These are phyloP conservation scores for Xylariaceae sp. DNA, from an alignment of 2,329 filamentous ascomycete genomes.

Conservation along the genomic window DNA sequence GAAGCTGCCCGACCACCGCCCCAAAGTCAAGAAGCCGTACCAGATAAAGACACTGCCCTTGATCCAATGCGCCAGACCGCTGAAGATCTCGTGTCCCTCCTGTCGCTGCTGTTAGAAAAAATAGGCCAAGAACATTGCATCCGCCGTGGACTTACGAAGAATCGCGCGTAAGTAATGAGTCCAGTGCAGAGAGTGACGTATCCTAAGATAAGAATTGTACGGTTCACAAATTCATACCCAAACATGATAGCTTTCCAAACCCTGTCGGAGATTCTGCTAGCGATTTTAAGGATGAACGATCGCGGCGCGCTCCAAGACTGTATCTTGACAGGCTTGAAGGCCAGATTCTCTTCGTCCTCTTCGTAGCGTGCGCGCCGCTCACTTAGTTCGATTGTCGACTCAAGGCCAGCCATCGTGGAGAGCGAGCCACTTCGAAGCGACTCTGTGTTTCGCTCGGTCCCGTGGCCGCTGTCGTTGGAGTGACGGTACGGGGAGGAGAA, in stretches of 20 bases:
- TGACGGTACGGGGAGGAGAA: constrained; percentile 46
- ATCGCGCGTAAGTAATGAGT: constrained; percentile 71
- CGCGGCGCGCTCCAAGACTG: constrained; percentile 43
- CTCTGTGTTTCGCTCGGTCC: constrained; percentile 65
- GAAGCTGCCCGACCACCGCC: constrained; percentile 87
- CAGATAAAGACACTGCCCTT: constrained; percentile 95
- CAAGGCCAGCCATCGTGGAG: constrained; percentile 53
- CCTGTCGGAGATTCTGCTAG: constrained; percentile 51
- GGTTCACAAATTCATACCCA: constrained; percentile 66
- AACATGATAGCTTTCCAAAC: constrained; percentile 56
- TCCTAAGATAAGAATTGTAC: constrained; percentile 71
- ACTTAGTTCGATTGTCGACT: constrained; percentile 38
- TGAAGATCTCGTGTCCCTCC: constrained; percentile 69
- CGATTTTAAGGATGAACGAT: constrained; percentile 51
- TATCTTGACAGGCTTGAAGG: constrained; percentile 42
- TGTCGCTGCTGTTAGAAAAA: constrained; percentile 34
- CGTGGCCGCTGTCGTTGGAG: constrained; percentile 70
- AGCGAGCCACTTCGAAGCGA: constrained; percentile 62
- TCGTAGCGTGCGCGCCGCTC: constrained; percentile 46
- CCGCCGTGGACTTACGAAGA: constrained; percentile 63
- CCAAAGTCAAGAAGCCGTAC: constrained; percentile 81
- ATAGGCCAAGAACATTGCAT: background rate
- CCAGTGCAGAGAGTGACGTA: constrained; percentile 71
- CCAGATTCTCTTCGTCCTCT: constrained; percentile 37
- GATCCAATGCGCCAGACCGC: constrained; percentile 85